Base-by-base conservation (phyloP, 176 grass and related monocot genomes). In the Bolboschoenus planiculmis region DNA sequence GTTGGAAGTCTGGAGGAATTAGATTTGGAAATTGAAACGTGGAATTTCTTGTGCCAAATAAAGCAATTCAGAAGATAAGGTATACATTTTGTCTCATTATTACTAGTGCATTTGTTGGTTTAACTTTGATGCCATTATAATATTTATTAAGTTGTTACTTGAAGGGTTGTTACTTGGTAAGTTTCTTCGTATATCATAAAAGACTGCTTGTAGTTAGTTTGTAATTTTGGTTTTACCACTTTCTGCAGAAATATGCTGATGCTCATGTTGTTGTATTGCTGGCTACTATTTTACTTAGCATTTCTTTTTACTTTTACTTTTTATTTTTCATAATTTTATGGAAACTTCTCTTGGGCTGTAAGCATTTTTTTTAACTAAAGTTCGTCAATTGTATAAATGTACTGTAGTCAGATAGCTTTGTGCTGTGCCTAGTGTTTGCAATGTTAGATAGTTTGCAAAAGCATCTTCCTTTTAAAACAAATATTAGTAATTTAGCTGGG, bases 21-120 rank as follows among this genome's bases (percentile, higher is more conserved):
- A 80, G 74, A 97, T 86, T 54, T 97, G 86, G 84, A 42, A 84
- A 81, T 89, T 20, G 90, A 97, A 88, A 87, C 88, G 64, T 97
- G 95, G 95, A 82, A 86, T 30, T 97, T 97, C 64, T 87, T 97
- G 81, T 87, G 61, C 47, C 70, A 60, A 46, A 71, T 60, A 80
- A 61, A 58, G 29, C 26, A 79, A 37, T 80, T 31, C 29, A 57
- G 71, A 86, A 82, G 80, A 84, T 77, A 61, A 61, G 48, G 83
- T 76, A 77, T 48, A 57, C 15, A 57, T 73, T 3, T 73, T 26
- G 2, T 84, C 6, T 31, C 37, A 0, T 70, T 68, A 24, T 47
- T 48, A 62, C 46, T 40, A 10, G 18, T 68, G 64, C 35, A 20
- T n/a, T 72, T n/a, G n/a, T n/a, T 46, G 46, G 10, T 48, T 47